phyloP scores from a whole-genome alignment of 176 grass and related monocot genomes.

The Panicum miliaceum region DNA sequence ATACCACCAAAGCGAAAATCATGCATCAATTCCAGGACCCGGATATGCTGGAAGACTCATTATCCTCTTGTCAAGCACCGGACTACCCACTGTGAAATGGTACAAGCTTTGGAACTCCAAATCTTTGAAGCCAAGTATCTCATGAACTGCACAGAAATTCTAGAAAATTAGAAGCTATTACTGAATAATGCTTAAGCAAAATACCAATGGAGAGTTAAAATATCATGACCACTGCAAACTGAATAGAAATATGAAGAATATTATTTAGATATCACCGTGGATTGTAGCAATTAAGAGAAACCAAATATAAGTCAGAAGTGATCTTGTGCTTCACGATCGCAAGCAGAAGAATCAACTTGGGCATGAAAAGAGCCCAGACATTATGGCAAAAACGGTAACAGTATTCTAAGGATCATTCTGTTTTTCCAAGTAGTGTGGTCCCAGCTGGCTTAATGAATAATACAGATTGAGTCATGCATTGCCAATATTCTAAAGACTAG shows the following conservation, averaged over 20 bases:
- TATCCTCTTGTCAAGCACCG: conserved; percentile 78
- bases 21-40: conserved; percentile 75
- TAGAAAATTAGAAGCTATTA: conserved; percentile 21
- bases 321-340: not conserved
- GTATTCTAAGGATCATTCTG: not conserved
- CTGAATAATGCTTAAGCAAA: not conserved
- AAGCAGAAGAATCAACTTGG: not conserved
- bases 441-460: not conserved
- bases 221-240: not conserved
- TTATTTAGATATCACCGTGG: not conserved
- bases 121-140: conserved; percentile 79
- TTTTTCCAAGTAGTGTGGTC: not conserved
- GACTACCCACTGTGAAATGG: conserved; percentile 83
- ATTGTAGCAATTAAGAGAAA: not conserved
- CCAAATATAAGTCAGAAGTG: not conserved
- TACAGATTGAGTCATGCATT: not conserved
- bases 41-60: conserved; percentile 91
- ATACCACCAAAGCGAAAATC: not conserved
- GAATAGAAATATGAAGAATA: not conserved
- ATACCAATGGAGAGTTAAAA: not conserved
- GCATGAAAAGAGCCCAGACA: not conserved
- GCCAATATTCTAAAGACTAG: not conserved
- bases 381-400: not conserved
- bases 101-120: conserved; percentile 90
- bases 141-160: conserved; percentile 68